phyloP scores from a whole-genome alignment of 2,329 filamentous ascomycete genomes.

The Aspergillus costaricaensis region DNA sequence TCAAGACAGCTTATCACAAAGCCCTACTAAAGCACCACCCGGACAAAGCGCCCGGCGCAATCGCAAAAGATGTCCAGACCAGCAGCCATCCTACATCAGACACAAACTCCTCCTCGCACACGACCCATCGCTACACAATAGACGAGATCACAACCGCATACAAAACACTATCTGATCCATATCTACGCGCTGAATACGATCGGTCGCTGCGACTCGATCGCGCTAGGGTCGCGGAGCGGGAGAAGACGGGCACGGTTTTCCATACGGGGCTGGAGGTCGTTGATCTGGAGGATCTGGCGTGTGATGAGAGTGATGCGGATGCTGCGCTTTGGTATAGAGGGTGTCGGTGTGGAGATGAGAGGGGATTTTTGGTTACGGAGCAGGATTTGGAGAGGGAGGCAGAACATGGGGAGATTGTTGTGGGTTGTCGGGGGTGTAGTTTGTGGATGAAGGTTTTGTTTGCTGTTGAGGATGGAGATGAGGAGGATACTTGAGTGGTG shows the following conservation, averaged over 20 bases:
- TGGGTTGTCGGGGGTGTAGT: constrained; percentile 65
- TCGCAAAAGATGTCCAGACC: constrained; percentile 16
- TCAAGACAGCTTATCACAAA: constrained; percentile 59
- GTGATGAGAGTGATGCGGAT: constrained; percentile 41
- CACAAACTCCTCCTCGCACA: not conserved
- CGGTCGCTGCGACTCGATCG: constrained; percentile 42
- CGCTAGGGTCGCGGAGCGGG: constrained; percentile 25
- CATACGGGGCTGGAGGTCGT: constrained; percentile 58
- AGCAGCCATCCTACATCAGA: not conserved
- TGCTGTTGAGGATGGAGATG: constrained; percentile 46
- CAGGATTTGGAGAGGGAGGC: constrained; percentile 54
- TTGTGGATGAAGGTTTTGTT: constrained; percentile 64
- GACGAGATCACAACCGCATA: constrained; percentile 64
- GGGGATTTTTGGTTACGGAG: constrained; percentile 58
- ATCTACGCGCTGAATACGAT: constrained; percentile 52
- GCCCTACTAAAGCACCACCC: constrained; percentile 61
- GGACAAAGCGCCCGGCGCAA: constrained; percentile 50
- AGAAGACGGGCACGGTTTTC: constrained; percentile 39
- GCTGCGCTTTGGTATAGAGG: constrained; percentile 53
- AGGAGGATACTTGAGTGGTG: constrained; percentile 26
- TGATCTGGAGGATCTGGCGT: constrained; percentile 58
- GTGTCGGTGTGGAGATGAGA: constrained; percentile 62
- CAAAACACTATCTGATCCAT: constrained; percentile 52
- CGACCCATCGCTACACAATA: constrained; percentile 43
- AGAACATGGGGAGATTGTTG: constrained; percentile 57